Evolutionary conservation across 176 grass and related monocot species (phyloP), one percentile per base, ranked within the genome.

Genomic region (Saccharum spontaneum): DNA sequence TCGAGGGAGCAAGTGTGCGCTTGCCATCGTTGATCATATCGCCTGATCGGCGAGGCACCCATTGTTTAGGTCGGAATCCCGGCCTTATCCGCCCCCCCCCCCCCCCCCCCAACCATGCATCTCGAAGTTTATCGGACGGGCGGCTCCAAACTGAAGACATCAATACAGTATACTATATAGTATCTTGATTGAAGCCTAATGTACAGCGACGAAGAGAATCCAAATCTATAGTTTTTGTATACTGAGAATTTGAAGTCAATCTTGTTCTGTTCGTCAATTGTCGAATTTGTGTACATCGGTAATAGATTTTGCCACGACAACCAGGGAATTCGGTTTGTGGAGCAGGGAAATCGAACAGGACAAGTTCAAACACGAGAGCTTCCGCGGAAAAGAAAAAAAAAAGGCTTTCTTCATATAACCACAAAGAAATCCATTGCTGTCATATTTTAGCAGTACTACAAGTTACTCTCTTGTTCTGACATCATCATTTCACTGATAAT

Each of bases 401-500:
- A 18, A 3, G 16, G 0, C 31, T 10, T 66, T 28, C 28, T 28
- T 28, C 28, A 28, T 28, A 31, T 14, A 65, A 15, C 26, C 62
- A 65, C 11, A 31, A 31, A 6, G 13, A 31, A 31, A 30, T 64
- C 24, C 4, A n/a, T 77, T 11, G 17, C 10, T 75, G 61, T 15
- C 24, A 48, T 52, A 16, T 49, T 49, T 49, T 16, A 17, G 48
- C 4, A 48, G 11, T 46, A 13, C 10, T 48, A 48, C 8, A 45
- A 45, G 43, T 46, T 46, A 34, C 44, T 48, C 0, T 48, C 81
- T 79, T 79, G 67, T 75, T 41, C 78, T 72, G 68, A 39, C 81
- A 62, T 73, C 44, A 73, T 65, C 59, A 50, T 67, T 39, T 74
- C 44, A 67, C 17, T 12, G 73, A 59, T 64, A 63, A 69, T 67